Evolutionary conservation across 2,329 filamentous ascomycete genomes (phyloP).

Genomic region (Cordyceps farinosa): DNA sequence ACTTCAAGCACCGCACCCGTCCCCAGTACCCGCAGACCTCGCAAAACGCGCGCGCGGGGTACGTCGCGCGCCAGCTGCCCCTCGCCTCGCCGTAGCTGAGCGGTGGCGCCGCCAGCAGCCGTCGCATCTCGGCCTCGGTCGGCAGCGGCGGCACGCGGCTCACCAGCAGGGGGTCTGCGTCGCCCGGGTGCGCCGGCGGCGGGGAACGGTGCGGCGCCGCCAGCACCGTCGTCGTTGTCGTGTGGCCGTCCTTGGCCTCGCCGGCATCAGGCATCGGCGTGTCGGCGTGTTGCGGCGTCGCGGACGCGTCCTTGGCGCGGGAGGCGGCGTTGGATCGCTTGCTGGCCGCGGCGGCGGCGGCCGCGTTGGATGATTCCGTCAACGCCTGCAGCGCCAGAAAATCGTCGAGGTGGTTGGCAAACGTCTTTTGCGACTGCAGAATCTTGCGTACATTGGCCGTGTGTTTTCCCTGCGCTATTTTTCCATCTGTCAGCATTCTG

Average conservation of each 20-base stretch:
- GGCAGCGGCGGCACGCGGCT: constrained; percentile 57
- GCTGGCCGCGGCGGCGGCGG: constrained; percentile 28
- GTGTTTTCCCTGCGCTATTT: constrained; percentile 49
- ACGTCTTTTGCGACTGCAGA: constrained; percentile 75
- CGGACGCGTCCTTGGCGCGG: constrained; percentile 21
- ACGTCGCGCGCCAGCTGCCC: constrained; percentile 43
- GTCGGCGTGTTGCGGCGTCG: constrained; percentile 22
- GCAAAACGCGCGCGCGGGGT: constrained; percentile 65
- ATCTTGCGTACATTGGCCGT: constrained; percentile 73
- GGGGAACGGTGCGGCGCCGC: constrained; percentile 31
- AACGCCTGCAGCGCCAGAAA: constrained; percentile 62
- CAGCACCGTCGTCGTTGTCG: constrained; percentile 31
- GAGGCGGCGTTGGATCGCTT: constrained; percentile 25
- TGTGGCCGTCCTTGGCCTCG: not conserved
- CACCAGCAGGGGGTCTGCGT: constrained; percentile 55
- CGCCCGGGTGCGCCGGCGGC: constrained; percentile 42
- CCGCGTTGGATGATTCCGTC: constrained; percentile 36
- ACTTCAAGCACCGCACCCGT: constrained; percentile 70
- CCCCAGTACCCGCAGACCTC: constrained; percentile 83
- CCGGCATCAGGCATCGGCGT: constrained; percentile 26
- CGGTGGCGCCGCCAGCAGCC: constrained; percentile 60
- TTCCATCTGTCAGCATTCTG: not conserved
- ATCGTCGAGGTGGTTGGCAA: constrained; percentile 78
- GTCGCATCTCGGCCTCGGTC: constrained; percentile 58
- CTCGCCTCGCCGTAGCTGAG: constrained; percentile 65